Evolutionary conservation across 2,329 filamentous ascomycete species (phyloP).

Genomic region (Arachnomyces sp.): DNA sequence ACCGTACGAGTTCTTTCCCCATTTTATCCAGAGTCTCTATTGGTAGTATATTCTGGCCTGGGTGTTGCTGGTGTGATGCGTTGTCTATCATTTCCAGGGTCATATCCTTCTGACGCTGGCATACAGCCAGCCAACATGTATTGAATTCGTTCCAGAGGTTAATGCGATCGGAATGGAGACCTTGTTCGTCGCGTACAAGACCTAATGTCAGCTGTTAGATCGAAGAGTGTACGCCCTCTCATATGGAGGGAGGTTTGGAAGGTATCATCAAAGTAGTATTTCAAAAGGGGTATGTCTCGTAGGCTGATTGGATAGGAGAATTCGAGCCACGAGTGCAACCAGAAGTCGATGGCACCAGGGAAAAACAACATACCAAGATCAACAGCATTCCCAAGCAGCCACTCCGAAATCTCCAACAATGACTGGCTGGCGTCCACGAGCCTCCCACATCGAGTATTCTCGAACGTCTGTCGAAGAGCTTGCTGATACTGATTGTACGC

Average conservation of each 20-base stretch:
- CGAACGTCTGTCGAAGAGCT: slow-evolving; percentile 57
- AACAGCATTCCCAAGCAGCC: slow-evolving; percentile 57
- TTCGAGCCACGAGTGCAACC: slow-evolving; percentile 9
- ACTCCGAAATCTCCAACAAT: slow-evolving; percentile 56
- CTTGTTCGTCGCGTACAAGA: slow-evolving; percentile 73
- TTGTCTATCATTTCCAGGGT: slow-evolving; percentile 51
- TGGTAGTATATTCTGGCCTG: slow-evolving; percentile 50
- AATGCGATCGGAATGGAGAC: slow-evolving; percentile 65
- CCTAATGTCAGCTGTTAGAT: slow-evolving; percentile 46
- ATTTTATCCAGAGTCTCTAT: slow-evolving; percentile 65
- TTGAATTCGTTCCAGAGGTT: slow-evolving; percentile 94
- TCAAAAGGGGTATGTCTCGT: not conserved
- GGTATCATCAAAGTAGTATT: not conserved
- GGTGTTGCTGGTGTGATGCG: slow-evolving; percentile 41
- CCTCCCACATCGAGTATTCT: slow-evolving; percentile 56
- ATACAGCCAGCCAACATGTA: slow-evolving; percentile 74
- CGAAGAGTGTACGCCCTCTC: slow-evolving; percentile 17
- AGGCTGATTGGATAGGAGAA: too few species aligned
- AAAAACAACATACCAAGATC: slow-evolving; percentile 53
- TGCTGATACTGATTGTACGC: slow-evolving; percentile 57
- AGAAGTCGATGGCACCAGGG: slow-evolving; percentile 17
- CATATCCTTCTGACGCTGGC: slow-evolving; percentile 76
- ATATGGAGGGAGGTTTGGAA: slow-evolving; percentile 8
- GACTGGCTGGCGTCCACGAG: slow-evolving; percentile 52
- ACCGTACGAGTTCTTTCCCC: slow-evolving; percentile 68